Percentiles rank a stretch among this genome's conserved stretches.
phyloP scores from a whole-genome alignment of 139 green algal species.

The Picochlorum sp. region DNA sequence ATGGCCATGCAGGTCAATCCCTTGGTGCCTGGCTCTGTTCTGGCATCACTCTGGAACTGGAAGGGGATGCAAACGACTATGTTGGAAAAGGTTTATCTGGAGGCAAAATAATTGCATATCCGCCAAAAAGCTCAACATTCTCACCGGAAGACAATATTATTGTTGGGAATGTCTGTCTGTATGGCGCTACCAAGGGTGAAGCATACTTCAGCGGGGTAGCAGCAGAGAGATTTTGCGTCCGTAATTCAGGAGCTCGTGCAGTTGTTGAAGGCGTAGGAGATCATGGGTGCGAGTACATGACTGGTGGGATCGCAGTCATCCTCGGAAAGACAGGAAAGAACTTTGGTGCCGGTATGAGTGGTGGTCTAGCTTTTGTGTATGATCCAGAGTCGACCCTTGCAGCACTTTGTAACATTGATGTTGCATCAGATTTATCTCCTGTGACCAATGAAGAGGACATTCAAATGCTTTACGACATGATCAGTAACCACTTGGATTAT shows the following conservation, averaged over 20 bases:
- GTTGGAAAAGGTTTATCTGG: constrained; percentile 86
- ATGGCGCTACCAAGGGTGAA: constrained; percentile 78
- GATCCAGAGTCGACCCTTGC: constrained; percentile 58
- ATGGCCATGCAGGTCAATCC: constrained; percentile 78
- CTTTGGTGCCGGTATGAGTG: constrained; percentile 91
- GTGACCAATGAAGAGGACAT: constrained; percentile 45
- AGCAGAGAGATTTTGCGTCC: constrained; percentile 82
- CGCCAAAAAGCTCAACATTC: constrained; percentile 50
- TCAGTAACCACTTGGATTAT: constrained; percentile 75
- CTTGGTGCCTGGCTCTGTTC: constrained; percentile 71
- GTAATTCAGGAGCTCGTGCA: constrained; percentile 71
- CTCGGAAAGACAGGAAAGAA: constrained; percentile 84
- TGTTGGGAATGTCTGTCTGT: constrained; percentile 90
- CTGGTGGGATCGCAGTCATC: constrained; percentile 75
- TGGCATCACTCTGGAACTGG: constrained; percentile 77
- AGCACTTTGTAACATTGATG: constrained; percentile 47
- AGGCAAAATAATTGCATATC: constrained; percentile 69
- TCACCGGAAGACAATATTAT: constrained; percentile 79
- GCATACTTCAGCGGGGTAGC: constrained; percentile 84
- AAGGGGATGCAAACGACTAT: constrained; percentile 94
- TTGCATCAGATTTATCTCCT: constrained; percentile 60
- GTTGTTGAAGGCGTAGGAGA: constrained; percentile 93
- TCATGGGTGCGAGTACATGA: constrained; percentile 97
- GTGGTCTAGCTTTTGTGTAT: constrained; percentile 83
- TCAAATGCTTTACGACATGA: constrained; percentile 45